Percentiles rank a stretch among this genome's conserved stretches.
Conservation (phyloP, 805 yeast species). For the Babjeviella inositovora region DNA sequence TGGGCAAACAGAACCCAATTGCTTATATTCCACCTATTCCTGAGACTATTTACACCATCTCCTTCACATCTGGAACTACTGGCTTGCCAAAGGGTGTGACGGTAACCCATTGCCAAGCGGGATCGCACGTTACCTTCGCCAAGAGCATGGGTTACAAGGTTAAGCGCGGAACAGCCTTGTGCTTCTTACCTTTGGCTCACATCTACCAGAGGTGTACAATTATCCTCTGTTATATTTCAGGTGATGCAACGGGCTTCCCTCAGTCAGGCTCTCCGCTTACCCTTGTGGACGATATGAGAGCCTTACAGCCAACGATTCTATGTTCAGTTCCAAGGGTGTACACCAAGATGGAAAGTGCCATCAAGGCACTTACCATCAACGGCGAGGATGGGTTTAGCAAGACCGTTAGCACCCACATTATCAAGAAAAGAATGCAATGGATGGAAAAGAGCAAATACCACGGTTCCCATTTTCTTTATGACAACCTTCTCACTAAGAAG, state of each 20-base stretch:
- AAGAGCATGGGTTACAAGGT: constrained; percentile 23
- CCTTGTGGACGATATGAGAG: constrained; percentile 40
- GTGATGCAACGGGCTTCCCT: constrained; percentile 38
- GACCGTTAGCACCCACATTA: constrained; percentile 1
- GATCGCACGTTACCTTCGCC: too few species aligned
- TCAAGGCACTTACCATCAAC: constrained; percentile 30
- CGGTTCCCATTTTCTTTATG: constrained; percentile 9
- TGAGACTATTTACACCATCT: constrained; percentile 19
- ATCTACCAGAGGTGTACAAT: too few species aligned
- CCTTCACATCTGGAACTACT: constrained; percentile 51
- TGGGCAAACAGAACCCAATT: constrained; percentile 32
- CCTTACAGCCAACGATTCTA: constrained; percentile 33
- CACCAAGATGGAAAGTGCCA: constrained; percentile 43
- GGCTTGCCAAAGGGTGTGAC: constrained; percentile 74
- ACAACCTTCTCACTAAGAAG: constrained; percentile 20
- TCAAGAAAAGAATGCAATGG: constrained; percentile 3
- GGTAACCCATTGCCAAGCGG: constrained; percentile 27
- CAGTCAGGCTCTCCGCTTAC: constrained; percentile 31
- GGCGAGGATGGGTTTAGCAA: background rate
- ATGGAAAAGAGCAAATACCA: constrained; percentile 2
- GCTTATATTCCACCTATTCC: constrained; percentile 10
- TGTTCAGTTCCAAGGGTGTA: constrained; percentile 50
- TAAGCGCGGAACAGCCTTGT: constrained; percentile 16
- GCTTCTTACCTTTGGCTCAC: constrained; percentile 22
- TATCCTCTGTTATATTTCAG: too few species aligned